These are phyloP conservation scores for Arthroderma sp. DNA, from an alignment of 2,329 filamentous ascomycete species.

Conservation along the genomic window DNA sequence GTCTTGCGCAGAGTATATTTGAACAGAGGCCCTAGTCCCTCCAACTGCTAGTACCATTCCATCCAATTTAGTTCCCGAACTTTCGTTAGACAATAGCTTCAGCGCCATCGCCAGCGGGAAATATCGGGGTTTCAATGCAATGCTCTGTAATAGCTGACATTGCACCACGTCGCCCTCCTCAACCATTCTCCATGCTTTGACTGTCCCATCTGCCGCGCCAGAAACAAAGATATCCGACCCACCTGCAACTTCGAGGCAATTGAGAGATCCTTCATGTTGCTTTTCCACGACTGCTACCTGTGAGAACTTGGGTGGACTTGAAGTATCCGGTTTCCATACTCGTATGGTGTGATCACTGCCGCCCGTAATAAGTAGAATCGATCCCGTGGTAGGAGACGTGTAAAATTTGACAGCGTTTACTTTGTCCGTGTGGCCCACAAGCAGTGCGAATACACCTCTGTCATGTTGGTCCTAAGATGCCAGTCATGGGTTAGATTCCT, in stretches of 20 bases:
- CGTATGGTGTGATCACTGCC: slow-evolving; percentile 67
- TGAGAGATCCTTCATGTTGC: slow-evolving; percentile 60
- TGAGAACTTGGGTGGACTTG: slow-evolving; percentile 25
- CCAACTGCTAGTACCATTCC: slow-evolving; percentile 62
- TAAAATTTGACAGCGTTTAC: slow-evolving; percentile 80
- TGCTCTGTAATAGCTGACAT: slow-evolving; percentile 51
- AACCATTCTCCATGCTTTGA: slow-evolving; percentile 56
- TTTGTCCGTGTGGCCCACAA: slow-evolving; percentile 63
- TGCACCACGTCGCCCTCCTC: slow-evolving; percentile 23
- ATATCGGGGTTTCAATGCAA: slow-evolving; percentile 62
- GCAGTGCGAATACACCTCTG: slow-evolving; percentile 52
- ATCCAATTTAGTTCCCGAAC: slow-evolving; percentile 24
- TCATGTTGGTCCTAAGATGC: slow-evolving; percentile 31
- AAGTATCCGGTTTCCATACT: slow-evolving; percentile 41
- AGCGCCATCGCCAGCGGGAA: slow-evolving; percentile 71
- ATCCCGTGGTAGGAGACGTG: slow-evolving; percentile 37
- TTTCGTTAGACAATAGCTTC: slow-evolving; percentile 41
- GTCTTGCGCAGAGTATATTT: slow-evolving; percentile 56
- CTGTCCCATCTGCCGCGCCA: slow-evolving; percentile 50
- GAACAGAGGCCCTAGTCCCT: slow-evolving; percentile 70
- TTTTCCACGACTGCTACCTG: slow-evolving; percentile 44
- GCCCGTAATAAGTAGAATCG: slow-evolving; percentile 59
- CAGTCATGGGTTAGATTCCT: neutral
- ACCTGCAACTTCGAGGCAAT: slow-evolving; percentile 43
- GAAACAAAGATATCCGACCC: slow-evolving; percentile 42